A percentile compares a stretch with the other conserved stretches of the same genome.
phyloP scores from a whole-genome alignment of 116 monocot genomes.

The Posidonia oceanica region DNA sequence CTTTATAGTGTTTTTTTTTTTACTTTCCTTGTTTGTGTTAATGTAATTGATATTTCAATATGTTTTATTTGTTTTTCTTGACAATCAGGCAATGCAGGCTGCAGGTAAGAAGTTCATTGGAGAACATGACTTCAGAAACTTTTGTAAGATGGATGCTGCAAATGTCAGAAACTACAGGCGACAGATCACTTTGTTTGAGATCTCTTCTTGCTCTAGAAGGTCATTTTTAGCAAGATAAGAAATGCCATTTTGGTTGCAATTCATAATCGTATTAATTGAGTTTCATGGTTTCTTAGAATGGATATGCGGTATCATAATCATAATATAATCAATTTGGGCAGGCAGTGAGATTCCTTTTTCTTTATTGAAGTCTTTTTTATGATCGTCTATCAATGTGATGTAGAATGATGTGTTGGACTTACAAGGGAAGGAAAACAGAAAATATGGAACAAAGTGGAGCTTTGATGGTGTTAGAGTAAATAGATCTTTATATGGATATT shows the following conservation, averaged over 20 bases:
- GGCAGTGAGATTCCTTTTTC: too few relatives aligned
- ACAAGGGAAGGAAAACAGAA: too few relatives aligned
- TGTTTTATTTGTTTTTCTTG: constrained; percentile 1
- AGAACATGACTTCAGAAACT: constrained; percentile 93
- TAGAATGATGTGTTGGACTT: too few relatives aligned
- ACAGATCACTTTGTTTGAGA: constrained; percentile 42
- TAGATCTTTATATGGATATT: too few relatives aligned
- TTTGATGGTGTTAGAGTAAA: too few relatives aligned
- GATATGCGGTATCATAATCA: too few relatives aligned
- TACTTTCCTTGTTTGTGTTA: background rate
- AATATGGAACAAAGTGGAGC: too few relatives aligned
- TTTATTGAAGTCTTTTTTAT: too few relatives aligned
- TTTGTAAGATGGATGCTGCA: constrained; percentile 98
- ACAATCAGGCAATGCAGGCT: constrained; percentile 69
- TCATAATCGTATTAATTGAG: too few relatives aligned
- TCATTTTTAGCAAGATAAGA: constrained; percentile 8
- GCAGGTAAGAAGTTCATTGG: constrained; percentile 67
- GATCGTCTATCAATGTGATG: too few relatives aligned
- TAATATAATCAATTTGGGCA: too few relatives aligned
- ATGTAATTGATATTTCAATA: background rate
- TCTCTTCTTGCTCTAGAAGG: constrained; percentile 54
- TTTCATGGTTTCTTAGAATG: too few relatives aligned
- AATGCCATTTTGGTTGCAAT: background rate
- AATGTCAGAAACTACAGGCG: constrained; percentile 83
- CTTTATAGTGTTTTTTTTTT: background rate